Conservation (phyloP, 805 yeast genomes). For the Candida xyloterini region DNA sequence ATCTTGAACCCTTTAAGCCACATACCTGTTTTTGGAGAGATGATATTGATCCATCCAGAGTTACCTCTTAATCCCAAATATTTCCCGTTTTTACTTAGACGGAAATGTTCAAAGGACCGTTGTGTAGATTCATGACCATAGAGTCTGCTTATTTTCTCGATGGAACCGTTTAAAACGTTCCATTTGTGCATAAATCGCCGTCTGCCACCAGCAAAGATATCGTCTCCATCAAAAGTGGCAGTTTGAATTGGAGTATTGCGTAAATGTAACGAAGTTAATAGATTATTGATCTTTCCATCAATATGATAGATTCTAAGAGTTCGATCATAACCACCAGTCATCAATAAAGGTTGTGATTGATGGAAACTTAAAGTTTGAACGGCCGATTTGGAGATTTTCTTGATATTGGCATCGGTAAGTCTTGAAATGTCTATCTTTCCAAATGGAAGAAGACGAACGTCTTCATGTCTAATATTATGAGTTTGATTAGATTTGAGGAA, state of each 20-base stretch:
- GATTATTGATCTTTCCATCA: conserved; percentile 78
- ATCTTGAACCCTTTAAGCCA: conserved; percentile 85
- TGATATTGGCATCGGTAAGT: conserved; percentile 80
- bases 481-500: conserved; percentile 34
- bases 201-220: conserved; percentile 84
- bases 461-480: conserved; percentile 25
- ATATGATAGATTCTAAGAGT: conserved; percentile 84
- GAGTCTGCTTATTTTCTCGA: conserved; percentile 83
- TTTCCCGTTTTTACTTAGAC: conserved; percentile 67
- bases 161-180: conserved; percentile 61
- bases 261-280: conserved; percentile 80
- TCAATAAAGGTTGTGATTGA: conserved; percentile 71
- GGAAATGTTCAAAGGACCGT: conserved; percentile 82
- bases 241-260: conserved; percentile 77
- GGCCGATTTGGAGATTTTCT: conserved; percentile 68
- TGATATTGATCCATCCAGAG: conserved; percentile 86
- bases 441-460: conserved; percentile 62
- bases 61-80: conserved; percentile 76
- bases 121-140: conserved; percentile 90
- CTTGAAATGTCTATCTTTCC: conserved; percentile 72
- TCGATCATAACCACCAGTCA: conserved; percentile 92
- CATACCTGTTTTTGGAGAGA: conserved; percentile 77
- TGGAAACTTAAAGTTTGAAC: conserved; percentile 88
- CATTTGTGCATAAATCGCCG: conserved; percentile 89
- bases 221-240: conserved; percentile 58